These are phyloP conservation scores for Phytophthora macrochlamydospora DNA, from an alignment of 352 stramenopile species.

Conservation along the genomic window DNA sequence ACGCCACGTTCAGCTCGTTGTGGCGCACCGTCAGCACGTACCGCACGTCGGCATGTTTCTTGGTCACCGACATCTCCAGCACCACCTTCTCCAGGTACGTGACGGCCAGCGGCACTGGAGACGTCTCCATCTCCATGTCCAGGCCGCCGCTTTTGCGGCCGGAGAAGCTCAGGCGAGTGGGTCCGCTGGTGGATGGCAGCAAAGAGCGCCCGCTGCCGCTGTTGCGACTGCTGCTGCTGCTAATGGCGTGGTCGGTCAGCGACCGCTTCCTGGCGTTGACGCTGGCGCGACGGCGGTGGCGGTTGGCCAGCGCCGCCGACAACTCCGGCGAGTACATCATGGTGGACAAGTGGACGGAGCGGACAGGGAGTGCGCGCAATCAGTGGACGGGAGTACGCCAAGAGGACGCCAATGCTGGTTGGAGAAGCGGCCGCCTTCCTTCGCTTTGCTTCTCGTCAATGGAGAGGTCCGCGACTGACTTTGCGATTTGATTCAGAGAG, in stretches of 20 bases:
- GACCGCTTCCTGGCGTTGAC: constrained; percentile 31
- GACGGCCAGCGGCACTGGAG: constrained; percentile 44
- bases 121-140: constrained; percentile 29
- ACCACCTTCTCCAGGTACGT: constrained; percentile 61
- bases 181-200: neutral
- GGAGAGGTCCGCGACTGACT: neutral
- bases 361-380: constrained; percentile 14
- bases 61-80: constrained; percentile 49
- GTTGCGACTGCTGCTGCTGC: constrained; percentile 12
- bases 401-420: neutral
- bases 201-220: constrained; percentile 16
- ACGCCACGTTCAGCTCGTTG: constrained; percentile 35
- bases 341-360: constrained; percentile 5
- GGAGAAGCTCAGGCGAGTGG: constrained; percentile 19
- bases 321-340: constrained; percentile 46
- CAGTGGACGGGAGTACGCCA: constrained; percentile 8
- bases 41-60: constrained; percentile 57
- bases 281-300: constrained; percentile 25
- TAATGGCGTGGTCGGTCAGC: constrained; percentile 18
- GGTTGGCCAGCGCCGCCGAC: constrained; percentile 31
- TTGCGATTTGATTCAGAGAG: no score
- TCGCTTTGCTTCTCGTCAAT: neutral
- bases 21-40: constrained; percentile 68
- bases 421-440: neutral
- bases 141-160: constrained; percentile 25